These are phyloP conservation scores for Agaricus blazei DNA, from an alignment of 768 basidiomycete species.

Conservation along the genomic window DNA sequence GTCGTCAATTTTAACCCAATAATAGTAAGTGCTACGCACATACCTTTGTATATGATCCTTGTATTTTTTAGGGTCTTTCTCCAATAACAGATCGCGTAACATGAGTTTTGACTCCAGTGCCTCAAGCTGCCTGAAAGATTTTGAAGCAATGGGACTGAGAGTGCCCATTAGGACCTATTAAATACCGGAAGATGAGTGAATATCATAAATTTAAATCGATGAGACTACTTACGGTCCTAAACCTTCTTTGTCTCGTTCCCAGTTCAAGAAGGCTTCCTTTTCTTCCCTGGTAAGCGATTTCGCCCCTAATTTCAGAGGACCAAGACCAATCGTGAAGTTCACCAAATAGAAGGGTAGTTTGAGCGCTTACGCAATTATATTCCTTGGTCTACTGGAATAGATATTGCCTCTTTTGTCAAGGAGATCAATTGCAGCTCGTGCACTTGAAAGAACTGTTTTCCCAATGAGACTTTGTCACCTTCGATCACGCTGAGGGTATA, in stretches of 20 bases:
- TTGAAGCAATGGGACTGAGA: constrained; percentile 17
- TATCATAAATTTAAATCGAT: not conserved
- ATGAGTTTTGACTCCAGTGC: constrained; percentile 17
- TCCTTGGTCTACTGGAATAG: constrained; percentile 27
- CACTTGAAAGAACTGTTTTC: constrained; percentile 16
- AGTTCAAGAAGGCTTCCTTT: not conserved
- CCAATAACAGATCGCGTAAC: constrained; percentile 15
- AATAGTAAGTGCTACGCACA: not conserved
- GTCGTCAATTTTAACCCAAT: not conserved
- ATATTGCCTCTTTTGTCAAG: constrained; percentile 26
- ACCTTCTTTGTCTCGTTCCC: not conserved
- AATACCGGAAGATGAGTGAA: not conserved
- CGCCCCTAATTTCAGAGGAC: not conserved
- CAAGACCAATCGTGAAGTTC: not conserved
- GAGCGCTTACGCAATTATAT: constrained; percentile 24
- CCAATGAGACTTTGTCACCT: not conserved
- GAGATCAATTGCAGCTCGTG: constrained; percentile 23
- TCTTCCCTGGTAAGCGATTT: not conserved
- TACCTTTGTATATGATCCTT: constrained; percentile 16
- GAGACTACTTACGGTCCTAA: constrained; percentile 2
- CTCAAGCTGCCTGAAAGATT: constrained; percentile 18
- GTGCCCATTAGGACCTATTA: constrained; percentile 20
- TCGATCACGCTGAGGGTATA: not conserved
- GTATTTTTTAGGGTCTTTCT: constrained; percentile 10
- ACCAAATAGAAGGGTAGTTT: not conserved